Percentiles rank a stretch among this genome's conserved stretches.
Conservation (phyloP, 495 filamentous ascomycete genomes). For the Penicillium antarcticum region DNA sequence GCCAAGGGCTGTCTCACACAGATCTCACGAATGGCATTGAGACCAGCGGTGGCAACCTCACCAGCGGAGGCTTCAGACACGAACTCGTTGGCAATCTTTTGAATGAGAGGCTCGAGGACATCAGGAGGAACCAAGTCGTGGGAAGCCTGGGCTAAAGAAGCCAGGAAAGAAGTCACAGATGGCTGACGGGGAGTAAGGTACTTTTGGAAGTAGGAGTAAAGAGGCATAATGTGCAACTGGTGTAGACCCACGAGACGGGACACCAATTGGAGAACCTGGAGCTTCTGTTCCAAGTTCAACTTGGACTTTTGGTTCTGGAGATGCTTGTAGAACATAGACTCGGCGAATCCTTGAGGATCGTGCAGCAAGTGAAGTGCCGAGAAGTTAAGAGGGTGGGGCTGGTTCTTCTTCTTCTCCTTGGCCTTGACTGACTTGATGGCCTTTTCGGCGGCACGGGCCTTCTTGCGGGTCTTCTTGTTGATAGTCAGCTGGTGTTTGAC, state of each 20-base stretch:
- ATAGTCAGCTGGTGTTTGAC: constrained; percentile 81
- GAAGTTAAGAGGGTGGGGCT: constrained; percentile 88
- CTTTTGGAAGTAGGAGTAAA: constrained; percentile 86
- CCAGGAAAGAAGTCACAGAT: constrained; percentile 91
- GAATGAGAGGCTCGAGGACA: constrained; percentile 82
- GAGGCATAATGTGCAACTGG: constrained; percentile 77
- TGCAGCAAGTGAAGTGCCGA: constrained; percentile 95
- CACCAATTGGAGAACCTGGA: constrained; percentile 82
- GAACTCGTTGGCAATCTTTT: constrained; percentile 98
- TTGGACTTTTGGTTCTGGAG: constrained; percentile 82
- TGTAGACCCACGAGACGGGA: constrained; percentile 90
- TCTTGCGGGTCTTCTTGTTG: constrained; percentile 95
- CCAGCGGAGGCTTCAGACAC: constrained; percentile 90
- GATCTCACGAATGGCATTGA: constrained; percentile 93
- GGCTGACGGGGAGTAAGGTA: constrained; percentile 84
- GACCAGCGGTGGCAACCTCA: constrained; percentile 86
- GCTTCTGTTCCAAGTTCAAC: constrained; percentile 85
- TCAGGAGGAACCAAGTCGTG: constrained; percentile 93
- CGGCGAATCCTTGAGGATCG: constrained; percentile 93
- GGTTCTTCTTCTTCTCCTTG: constrained; percentile 83
- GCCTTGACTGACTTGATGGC: constrained; percentile 72
- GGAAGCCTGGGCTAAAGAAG: constrained; percentile 85
- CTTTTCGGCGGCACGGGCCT: constrained; percentile 70
- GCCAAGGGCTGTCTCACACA: constrained; percentile 88
- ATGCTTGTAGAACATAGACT: constrained; percentile 86